Conservation (phyloP, 495 filamentous ascomycete species). For the Sabuloglossum arenarium region DNA sequence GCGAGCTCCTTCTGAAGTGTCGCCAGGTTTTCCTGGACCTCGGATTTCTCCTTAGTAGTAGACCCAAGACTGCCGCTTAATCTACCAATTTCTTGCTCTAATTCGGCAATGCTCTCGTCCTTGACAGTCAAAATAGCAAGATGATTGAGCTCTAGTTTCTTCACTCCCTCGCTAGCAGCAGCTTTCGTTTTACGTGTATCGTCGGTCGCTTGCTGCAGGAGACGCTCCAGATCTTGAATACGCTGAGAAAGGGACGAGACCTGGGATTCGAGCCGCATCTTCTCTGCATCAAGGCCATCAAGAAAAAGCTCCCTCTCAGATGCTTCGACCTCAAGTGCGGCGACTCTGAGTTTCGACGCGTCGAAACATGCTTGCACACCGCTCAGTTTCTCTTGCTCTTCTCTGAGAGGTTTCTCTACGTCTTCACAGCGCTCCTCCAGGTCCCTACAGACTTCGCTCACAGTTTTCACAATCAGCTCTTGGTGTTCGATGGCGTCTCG, state of each 20-base stretch:
- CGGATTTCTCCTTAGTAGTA: not conserved
- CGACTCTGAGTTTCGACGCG: not conserved
- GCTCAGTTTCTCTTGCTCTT: slow-evolving; percentile 23
- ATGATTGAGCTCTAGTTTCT: slow-evolving; percentile 1
- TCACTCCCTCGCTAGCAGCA: not conserved
- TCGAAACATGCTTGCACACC: slow-evolving; percentile 14
- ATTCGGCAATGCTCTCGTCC: not conserved
- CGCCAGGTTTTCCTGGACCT: not conserved
- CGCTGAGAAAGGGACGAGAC: not conserved
- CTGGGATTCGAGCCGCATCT: not conserved
- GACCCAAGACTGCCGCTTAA: not conserved
- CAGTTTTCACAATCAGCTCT: slow-evolving; percentile 22
- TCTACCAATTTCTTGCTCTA: not conserved
- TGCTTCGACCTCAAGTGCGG: not conserved
- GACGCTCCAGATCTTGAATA: not conserved
- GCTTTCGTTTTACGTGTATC: not conserved
- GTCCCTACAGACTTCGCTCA: slow-evolving; percentile 31
- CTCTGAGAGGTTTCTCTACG: slow-evolving; percentile 26
- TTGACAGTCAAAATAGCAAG: not conserved
- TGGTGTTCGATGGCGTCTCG: slow-evolving; percentile 18
- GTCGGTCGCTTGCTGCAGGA: not conserved
- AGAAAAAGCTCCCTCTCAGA: not conserved
- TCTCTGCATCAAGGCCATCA: slow-evolving; percentile 3
- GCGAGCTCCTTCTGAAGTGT: not conserved
- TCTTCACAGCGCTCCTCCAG: slow-evolving; percentile 31